These are phyloP conservation scores for Xylaria hypoxylon DNA, from an alignment of 2,329 filamentous ascomycete genomes.

Conservation along the genomic window DNA sequence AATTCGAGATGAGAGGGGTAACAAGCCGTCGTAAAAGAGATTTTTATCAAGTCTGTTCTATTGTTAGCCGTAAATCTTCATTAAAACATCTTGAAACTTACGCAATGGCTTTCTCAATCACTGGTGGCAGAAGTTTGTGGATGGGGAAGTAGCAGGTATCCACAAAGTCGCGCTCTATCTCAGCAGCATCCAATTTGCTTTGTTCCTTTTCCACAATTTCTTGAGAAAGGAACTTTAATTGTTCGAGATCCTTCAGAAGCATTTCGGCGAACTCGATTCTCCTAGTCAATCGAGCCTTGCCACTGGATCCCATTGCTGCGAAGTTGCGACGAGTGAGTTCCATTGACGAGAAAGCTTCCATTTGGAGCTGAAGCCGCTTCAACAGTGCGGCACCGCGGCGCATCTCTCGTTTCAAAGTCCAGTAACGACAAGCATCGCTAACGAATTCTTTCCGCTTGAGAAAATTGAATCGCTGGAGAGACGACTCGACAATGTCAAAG, in stretches of 20 bases:
- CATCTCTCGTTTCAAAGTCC: conserved; percentile 96
- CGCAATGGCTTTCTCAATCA: conserved; percentile 83
- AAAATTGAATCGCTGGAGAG: conserved; percentile 81
- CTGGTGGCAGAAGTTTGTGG: conserved; percentile 77
- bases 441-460: conserved; percentile 92
- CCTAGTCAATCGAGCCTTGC: conserved; percentile 79
- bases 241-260: conserved; percentile 80
- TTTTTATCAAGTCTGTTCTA: conserved; percentile 74
- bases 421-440: conserved; percentile 94
- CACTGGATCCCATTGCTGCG: conserved; percentile 89
- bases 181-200: conserved; percentile 79
- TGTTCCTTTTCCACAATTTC: conserved; percentile 80
- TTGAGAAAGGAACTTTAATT: conserved; percentile 76
- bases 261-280: conserved; percentile 89
- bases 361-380: conserved; percentile 91
- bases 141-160: conserved; percentile 94
- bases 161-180: conserved; percentile 81
- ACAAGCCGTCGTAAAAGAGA: conserved; percentile 66
- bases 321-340: conserved; percentile 96
- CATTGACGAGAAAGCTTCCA: conserved; percentile 97
- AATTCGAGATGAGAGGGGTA: conserved; percentile 63
- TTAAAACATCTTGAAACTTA: conserved; percentile 65
- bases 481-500: conserved; percentile 85
- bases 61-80: conserved; percentile 30
- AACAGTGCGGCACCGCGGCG: conserved; percentile 90